phyloP scores from a whole-genome alignment of 257 asterid genomes.

The Parsonsia alboflavescens region DNA sequence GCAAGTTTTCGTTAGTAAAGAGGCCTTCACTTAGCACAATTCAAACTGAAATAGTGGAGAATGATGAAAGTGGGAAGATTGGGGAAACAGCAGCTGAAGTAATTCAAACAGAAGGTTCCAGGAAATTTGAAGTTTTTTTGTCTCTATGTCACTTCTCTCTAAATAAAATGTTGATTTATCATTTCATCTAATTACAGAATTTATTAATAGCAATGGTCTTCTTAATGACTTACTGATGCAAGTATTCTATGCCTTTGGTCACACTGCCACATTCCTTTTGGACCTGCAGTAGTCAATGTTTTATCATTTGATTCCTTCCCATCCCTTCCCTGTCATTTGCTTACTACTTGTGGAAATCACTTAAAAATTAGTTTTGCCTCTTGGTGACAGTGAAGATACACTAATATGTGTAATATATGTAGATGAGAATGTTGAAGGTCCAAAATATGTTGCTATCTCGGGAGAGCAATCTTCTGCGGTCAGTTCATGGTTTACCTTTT shows the following conservation, averaged over 20 bases:
- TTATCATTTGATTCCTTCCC: too few relatives aligned
- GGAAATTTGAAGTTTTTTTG: conserved; percentile 26
- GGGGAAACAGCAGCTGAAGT: conserved; percentile 21
- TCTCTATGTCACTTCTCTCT: not conserved
- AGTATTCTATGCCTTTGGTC: not conserved
- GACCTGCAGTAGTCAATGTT: not conserved
- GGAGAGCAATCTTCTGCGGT: conserved; percentile 73
- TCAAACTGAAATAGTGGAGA: conserved; percentile 21
- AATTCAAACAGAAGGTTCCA: conserved; percentile 20
- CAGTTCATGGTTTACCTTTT: conserved; percentile 12
- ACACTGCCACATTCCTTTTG: not conserved
- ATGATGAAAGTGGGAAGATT: conserved; percentile 20
- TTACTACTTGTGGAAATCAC: not conserved
- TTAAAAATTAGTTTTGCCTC: not conserved
- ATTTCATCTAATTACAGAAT: not conserved
- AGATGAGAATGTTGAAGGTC: conserved; percentile 34
- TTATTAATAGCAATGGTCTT: not conserved
- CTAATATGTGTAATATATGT: not conserved
- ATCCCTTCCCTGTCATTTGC: too few relatives aligned
- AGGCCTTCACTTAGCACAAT: conserved; percentile 20
- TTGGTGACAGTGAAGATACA: not conserved
- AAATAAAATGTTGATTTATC: not conserved
- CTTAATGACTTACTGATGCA: not conserved
- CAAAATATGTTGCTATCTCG: conserved; percentile 51
- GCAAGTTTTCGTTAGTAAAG: conserved; percentile 69